phyloP scores from a whole-genome alignment of 768 basidiomycete species.

The Boletus eberwhitei region DNA sequence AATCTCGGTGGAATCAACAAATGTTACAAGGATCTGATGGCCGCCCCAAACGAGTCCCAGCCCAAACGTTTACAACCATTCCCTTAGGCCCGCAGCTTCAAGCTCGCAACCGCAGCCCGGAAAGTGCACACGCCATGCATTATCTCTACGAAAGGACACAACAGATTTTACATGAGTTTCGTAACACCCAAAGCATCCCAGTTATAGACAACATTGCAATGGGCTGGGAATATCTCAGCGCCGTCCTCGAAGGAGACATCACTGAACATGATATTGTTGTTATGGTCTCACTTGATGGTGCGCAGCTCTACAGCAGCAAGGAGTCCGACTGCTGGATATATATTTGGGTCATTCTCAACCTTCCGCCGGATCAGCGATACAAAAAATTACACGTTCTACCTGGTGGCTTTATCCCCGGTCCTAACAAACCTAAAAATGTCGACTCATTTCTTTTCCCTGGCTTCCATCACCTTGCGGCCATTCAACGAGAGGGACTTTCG shows the following conservation, averaged over 20 bases:
- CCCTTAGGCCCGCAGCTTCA: too few relatives aligned
- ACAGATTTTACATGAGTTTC: too few relatives aligned
- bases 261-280: slow-evolving; percentile 17
- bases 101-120: too few relatives aligned
- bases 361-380: slow-evolving; percentile 1
- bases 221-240: slow-evolving; percentile 14
- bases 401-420: slow-evolving; percentile 1
- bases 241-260: not conserved
- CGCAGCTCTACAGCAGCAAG: slow-evolving; percentile 28
- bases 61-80: too few relatives aligned
- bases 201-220: not conserved
- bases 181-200: not conserved
- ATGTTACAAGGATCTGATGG: too few relatives aligned
- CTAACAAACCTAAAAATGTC: not conserved
- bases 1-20: too few relatives aligned
- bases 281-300: slow-evolving; percentile 29
- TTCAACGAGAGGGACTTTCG: not conserved
- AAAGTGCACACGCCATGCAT: too few relatives aligned
- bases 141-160: too few relatives aligned
- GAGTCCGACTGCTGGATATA: slow-evolving; percentile 25
- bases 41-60: too few relatives aligned
- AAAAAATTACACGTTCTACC: not conserved
- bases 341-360: slow-evolving; percentile 34
- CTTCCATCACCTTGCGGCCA: not conserved
- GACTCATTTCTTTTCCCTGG: not conserved